Evolutionary conservation across 2,329 filamentous ascomycete genomes (phyloP), one percentile per base, ranked within the genome.

Genomic region (Amylocarpus encephaloides): DNA sequence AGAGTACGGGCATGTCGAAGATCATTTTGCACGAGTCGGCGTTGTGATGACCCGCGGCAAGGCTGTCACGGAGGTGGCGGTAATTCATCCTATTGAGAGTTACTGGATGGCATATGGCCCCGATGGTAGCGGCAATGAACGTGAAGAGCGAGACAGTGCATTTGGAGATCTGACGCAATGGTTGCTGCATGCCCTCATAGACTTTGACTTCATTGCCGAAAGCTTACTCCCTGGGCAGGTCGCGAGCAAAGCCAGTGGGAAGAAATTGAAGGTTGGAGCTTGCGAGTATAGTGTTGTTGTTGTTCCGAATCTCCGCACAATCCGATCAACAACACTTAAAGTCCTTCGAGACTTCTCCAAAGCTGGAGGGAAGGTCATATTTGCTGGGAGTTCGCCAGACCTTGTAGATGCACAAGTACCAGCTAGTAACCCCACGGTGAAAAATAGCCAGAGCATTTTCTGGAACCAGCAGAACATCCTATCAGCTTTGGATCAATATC

Each of bases 141-240:
- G 52, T 18, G 56, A 43, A 1, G 51, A 43, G 13, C 57, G 64
- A 12, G 62, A 67, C 22, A 52, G 57, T 35, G 53, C 51, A 4
- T 67, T 67, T 38, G 52, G 46, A 9, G 60, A 64, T 34, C 36
- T 65, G 5, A 62, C 62, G 1, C 50, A 58, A 18, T 65, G 63
- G 63, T 51, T 65, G 15, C 49, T 61, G 13, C 60, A 64, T 42
- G 63, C 56, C 29, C 51, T 66, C n/a, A 54, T 66, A 6, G 65
- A 67, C 46, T 67, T 67, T 43, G 65, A 67, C 50, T 66, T 67
- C 40, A 61, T 67, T 30, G 57, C 62, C 1, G 65, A 67, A 49
- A 64, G 59, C 36, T 55, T 67, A 1, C 41, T 67, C 2, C 60
- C 62, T 15, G 51, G 34, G 12, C 62, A 64, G 38, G 49, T 51